A percentile compares a stretch with the other conserved stretches of the same genome.
phyloP scores from a whole-genome alignment of 305 asterid genomes.

The Fraxinus ornus region DNA sequence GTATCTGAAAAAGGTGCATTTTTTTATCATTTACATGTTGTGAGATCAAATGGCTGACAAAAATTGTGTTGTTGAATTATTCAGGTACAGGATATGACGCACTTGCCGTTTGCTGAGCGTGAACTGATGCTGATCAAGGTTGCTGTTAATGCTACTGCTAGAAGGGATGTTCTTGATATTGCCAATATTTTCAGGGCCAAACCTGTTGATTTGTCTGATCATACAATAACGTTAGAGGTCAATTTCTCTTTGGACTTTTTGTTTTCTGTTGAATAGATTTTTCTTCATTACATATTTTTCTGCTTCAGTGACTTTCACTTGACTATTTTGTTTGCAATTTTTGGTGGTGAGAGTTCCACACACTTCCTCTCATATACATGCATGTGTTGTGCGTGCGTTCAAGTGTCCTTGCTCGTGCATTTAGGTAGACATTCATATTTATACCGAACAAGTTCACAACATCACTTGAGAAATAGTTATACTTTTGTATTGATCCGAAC shows the following conservation, averaged over 20 bases:
- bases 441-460: neutral
- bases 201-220: constrained; percentile 95
- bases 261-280: constrained; percentile 13
- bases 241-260: constrained; percentile 12
- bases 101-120: constrained; percentile 88
- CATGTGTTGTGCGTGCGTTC: neutral
- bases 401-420: neutral
- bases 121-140: constrained; percentile 88
- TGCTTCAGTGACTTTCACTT: neutral
- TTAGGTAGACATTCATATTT: neutral
- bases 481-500: neutral
- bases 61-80: constrained; percentile 15
- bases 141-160: constrained; percentile 80
- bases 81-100: constrained; percentile 80
- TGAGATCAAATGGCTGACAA: constrained; percentile 24
- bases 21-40: neutral
- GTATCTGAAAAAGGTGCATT: neutral
- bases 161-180: constrained; percentile 89
- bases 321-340: neutral
- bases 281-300: constrained; percentile 3
- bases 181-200: constrained; percentile 87
- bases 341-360: neutral
- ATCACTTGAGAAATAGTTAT: neutral
- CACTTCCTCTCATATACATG: neutral
- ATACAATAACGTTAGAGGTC: constrained; percentile 87